phyloP scores from a whole-genome alignment of 805 yeast species.

The Cyberlindnera mrakii region DNA sequence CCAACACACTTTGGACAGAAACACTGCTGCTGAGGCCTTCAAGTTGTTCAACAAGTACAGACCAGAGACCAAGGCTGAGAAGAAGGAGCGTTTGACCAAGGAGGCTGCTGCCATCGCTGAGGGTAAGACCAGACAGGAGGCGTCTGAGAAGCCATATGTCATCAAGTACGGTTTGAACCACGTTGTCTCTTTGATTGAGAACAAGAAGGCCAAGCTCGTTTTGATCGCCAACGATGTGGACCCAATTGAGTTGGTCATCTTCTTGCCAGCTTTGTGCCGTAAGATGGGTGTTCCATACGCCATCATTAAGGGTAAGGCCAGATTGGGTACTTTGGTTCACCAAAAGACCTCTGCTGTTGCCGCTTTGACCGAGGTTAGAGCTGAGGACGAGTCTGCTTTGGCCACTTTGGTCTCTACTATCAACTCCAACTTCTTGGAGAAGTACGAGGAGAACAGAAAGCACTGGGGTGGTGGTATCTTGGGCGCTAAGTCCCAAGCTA shows the following conservation, averaged over 20 bases:
- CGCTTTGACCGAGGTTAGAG: conserved; percentile 90
- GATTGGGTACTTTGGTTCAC: conserved; percentile 97
- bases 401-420: conserved; percentile 90
- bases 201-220: conserved; percentile 97
- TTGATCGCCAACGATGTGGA: conserved; percentile 98
- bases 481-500: conserved; percentile 91
- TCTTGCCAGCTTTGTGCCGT: conserved; percentile 98
- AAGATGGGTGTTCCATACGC: conserved; percentile 99
- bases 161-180: conserved; percentile 99
- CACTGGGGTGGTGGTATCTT: conserved; percentile 99
- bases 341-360: conserved; percentile 96
- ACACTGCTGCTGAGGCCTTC: conserved; percentile 96
- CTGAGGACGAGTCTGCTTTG: conserved; percentile 93
- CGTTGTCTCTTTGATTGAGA: conserved; percentile 94
- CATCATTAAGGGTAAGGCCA: conserved; percentile 96
- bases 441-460: conserved; percentile 93
- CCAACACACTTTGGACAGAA: conserved; percentile 94
- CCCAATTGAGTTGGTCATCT: conserved; percentile 96
- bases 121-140: conserved; percentile 96
- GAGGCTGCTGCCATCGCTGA: conserved; percentile 99
- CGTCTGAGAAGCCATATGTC: conserved; percentile 92
- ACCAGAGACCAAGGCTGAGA: conserved; percentile 96
- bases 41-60: conserved; percentile 98
- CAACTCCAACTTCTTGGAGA: conserved; percentile 87
- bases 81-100: conserved; percentile 97